These are phyloP conservation scores for Trypanosomatidae sp. DNA, from an alignment of 208 protist species.

Conservation along the genomic window DNA sequence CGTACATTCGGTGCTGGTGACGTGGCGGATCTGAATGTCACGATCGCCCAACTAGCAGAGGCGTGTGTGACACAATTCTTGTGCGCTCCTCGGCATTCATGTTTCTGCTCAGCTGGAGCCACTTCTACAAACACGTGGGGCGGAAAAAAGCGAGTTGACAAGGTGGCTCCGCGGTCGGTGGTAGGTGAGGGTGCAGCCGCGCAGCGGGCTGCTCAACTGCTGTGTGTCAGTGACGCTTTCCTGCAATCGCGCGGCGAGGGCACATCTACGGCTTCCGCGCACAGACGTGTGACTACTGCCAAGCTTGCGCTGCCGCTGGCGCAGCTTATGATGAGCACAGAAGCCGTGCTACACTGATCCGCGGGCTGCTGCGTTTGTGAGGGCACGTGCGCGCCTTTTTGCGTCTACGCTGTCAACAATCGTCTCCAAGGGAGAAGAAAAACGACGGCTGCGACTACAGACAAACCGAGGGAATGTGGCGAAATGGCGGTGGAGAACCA, in stretches of 20 bases:
- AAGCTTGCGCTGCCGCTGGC: constrained; percentile 6
- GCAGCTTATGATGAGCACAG: constrained; percentile 3
- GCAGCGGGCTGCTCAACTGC: constrained; percentile 1
- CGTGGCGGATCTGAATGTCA: neutral
- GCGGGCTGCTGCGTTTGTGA: neutral
- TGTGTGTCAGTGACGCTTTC: neutral
- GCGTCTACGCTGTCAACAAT: neutral
- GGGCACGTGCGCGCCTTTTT: neutral
- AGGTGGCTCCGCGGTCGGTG: neutral
- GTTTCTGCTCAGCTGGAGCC: neutral
- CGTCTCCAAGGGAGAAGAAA: neutral
- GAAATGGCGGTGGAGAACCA: neutral
- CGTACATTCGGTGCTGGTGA: neutral
- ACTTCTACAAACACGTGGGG: neutral
- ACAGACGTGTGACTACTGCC: neutral
- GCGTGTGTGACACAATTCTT: constrained; percentile 3
- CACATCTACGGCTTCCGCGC: neutral
- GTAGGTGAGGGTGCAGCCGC: neutral
- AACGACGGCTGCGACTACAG: neutral
- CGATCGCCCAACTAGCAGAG: neutral
- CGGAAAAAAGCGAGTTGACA: neutral
- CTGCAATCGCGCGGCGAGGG: neutral
- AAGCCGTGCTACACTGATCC: neutral
- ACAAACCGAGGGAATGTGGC: neutral
- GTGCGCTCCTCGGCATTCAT: neutral